Base-by-base conservation (phyloP, 1,284 basidiomycete genomes). In the Melampsora medusae region DNA sequence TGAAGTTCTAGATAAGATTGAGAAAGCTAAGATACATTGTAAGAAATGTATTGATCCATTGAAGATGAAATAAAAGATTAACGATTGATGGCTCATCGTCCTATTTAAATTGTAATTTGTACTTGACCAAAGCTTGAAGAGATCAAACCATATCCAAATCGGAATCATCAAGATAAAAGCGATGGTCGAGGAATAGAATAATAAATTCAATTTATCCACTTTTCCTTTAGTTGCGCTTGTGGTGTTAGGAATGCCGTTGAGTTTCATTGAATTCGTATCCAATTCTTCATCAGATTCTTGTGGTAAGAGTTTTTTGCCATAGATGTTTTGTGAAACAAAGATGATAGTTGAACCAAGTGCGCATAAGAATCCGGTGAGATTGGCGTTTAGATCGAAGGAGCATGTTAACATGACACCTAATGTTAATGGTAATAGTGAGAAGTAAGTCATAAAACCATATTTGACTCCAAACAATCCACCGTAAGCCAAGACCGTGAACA, bases 241-340 rank as follows among this genome's bases (percentile, higher is more conserved):
- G 28, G 67, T 59, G 22, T 49, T 66, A 78, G 69, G 69, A 1
- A 42, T 42, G 6, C 4, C 5, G 10, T 42, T 42, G 1, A 12
- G 4, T 12, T 42, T 42, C 5, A 42, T 42, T 67, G 16, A 79
- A 78, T 33, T 89, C 19, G 81, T 12, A 22, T 28, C 53, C 14
- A 9, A 22, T n/a, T n/a, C n/a, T 28, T 19, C 53, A 28, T 81
- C 0, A 10, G 7, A 49, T 33, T 81, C 81, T 67, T 82, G 80
- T 6, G 94, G 94, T 87, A 99, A 90, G 78, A 99, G 90, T 86
- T 97, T 98, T 85, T 99, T 99, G 87, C 96, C 97, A 84, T 96
- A 97, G 81, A 99, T 98, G 85, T 99, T 99, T 79, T 95, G 95
- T 77, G 92, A 92, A 68, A 99, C 97, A 82, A 99, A 98, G 79